Percentiles rank a stretch among this genome's conserved stretches.
Conservation (phyloP, 1,284 basidiomycete species). For the Puccinia coronata region DNA sequence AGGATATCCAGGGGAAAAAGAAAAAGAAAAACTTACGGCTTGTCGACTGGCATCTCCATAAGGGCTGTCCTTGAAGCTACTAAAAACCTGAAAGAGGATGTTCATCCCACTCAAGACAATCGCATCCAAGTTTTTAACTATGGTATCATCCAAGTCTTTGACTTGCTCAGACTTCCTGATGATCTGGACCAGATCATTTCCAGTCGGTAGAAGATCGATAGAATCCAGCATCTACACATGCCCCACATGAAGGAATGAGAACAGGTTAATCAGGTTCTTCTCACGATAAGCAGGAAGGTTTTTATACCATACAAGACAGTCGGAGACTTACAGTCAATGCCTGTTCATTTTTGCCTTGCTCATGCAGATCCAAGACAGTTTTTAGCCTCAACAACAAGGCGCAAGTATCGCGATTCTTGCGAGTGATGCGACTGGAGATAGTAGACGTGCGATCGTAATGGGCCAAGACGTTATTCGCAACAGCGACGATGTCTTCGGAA, state of each 20-base stretch:
- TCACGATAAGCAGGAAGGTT: background rate
- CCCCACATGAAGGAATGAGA: background rate
- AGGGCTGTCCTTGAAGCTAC: slow-evolving; percentile 71
- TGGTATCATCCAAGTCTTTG: slow-evolving; percentile 77
- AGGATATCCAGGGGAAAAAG: background rate
- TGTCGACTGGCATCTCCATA: slow-evolving; percentile 73
- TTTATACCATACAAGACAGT: too few species aligned
- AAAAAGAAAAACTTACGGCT: slow-evolving; percentile 64
- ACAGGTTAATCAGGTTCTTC: slow-evolving; percentile 36
- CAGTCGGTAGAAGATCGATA: slow-evolving; percentile 84
- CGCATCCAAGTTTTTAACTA: slow-evolving; percentile 84
- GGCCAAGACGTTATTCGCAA: slow-evolving; percentile 78
- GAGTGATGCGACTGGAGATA: slow-evolving; percentile 73
- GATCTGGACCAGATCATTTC: slow-evolving; percentile 80
- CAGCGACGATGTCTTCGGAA: slow-evolving; percentile 70
- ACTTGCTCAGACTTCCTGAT: slow-evolving; percentile 87
- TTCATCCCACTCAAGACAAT: slow-evolving; percentile 94
- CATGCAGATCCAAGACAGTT: slow-evolving; percentile 76
- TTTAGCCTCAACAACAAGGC: slow-evolving; percentile 74
- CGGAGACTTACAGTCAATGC: slow-evolving; percentile 72
- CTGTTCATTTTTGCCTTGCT: slow-evolving; percentile 70
- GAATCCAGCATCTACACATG: slow-evolving; percentile 75
- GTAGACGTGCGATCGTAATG: slow-evolving; percentile 81
- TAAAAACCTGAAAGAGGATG: slow-evolving; percentile 76
- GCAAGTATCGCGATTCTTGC: slow-evolving; percentile 70